Evolutionary conservation across 257 asterid species (phyloP), one percentile per base, ranked within the genome.

Genomic region (Marsdenia floribunda): DNA sequence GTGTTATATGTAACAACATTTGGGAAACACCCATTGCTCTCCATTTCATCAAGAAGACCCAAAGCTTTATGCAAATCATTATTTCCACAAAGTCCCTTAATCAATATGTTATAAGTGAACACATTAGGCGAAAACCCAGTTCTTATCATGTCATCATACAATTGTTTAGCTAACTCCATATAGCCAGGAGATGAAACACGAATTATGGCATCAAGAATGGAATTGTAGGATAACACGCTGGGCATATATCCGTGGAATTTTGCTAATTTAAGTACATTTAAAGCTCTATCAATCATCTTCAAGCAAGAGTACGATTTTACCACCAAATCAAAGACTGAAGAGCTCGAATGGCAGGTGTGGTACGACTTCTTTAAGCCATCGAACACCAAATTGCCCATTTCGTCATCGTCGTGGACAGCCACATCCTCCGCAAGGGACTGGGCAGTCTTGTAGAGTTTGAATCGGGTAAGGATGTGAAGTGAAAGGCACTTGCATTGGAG

Each of bases 401-500:
- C 82, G 13, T 85, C 83, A 18, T 33, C 72, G 24, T 87, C 78
- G 24, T 37, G 6, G 1, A 82, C 46, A 46, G 91, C 88, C 26
- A 81, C 77, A 40, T 88, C 90, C 77, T 88, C 87, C 42, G 92
- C 93, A 18, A 93, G 76, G 50, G 90, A 84, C 54, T 83, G 93
- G 15, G 97, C 96, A 6, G 86, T 71, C 75, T 86, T 89, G 83
- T 88, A 93, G 81, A 82, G 88, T 66, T 88, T 91, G 89, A 87
- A 89, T 61, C 93, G 89, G n/a, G 90, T 89, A 80, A 93, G 97
- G 64, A 87, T 88, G 86, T 93, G 98, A 77, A 89, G 79, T 5
- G 92, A 78, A 72, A 88, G 79, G 61, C 92, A 91, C 13, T 78
- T 80, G 85, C 91, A 88, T 14, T 82, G 89, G 33, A 91, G 90